Evolutionary conservation across 768 basidiomycete species (phyloP).

Genomic region (Termitomyces sp.): DNA sequence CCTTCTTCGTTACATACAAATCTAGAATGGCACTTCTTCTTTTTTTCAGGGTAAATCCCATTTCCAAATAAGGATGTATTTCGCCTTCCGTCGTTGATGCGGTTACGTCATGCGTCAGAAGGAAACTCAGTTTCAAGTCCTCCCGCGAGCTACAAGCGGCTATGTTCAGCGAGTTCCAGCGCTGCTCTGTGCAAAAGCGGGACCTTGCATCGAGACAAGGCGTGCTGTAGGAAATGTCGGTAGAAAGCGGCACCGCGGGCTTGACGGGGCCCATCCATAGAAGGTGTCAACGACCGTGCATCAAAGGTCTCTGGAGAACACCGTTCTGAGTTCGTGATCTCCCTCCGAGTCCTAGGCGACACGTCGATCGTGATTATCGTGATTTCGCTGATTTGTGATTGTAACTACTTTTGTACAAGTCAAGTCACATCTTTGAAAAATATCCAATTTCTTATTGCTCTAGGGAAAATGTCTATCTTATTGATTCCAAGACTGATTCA

Average conservation of each 20-base stretch:
- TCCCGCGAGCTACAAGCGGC: neutral
- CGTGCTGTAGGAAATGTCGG: neutral
- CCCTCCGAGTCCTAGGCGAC: neutral
- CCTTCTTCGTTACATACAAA: conserved; percentile 11
- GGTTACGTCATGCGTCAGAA: neutral
- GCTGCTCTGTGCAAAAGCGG: neutral
- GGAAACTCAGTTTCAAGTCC: neutral
- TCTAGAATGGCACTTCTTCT: conserved; percentile 9
- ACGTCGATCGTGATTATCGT: neutral
- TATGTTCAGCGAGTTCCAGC: neutral
- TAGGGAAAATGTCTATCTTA: no score
- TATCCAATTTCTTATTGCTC: no score
- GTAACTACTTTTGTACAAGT: no score
- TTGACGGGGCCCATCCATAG: neutral
- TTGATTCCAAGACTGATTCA: no score
- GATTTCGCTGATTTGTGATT: neutral
- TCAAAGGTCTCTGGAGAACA: conserved; percentile 4
- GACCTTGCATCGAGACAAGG: no score
- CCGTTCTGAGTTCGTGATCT: neutral
- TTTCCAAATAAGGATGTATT: neutral
- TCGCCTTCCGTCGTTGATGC: neutral
- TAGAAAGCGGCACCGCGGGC: neutral
- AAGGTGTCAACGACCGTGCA: conserved; percentile 10
- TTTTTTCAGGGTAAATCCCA: neutral
- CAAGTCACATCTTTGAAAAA: no score